A percentile compares a stretch with the other conserved stretches of the same genome.
These are phyloP conservation scores for Neonectria punicea DNA, from an alignment of 2,329 filamentous ascomycete genomes.

Conservation along the genomic window DNA sequence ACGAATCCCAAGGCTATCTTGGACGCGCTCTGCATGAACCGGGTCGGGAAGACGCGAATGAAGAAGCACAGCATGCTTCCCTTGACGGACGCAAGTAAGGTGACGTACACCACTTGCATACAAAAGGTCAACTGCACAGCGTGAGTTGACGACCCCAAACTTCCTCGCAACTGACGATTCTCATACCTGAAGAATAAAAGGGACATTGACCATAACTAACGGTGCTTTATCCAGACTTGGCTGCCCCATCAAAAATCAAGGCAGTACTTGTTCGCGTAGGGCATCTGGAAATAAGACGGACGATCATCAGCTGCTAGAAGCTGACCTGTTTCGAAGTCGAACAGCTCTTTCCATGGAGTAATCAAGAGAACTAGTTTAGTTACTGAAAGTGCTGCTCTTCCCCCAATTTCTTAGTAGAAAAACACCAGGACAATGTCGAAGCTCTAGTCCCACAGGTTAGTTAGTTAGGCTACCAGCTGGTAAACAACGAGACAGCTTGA, in stretches of 20 bases:
- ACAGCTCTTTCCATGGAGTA: not conserved
- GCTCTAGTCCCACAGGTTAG: too few species aligned
- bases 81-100: slow-evolving; percentile 40
- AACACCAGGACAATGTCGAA: not conserved
- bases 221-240: not conserved
- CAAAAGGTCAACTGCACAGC: slow-evolving; percentile 37
- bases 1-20: slow-evolving; percentile 50
- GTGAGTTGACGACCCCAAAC: not conserved
- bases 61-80: slow-evolving; percentile 44
- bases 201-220: slow-evolving; percentile 33
- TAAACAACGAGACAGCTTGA: too few species aligned
- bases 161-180: too few species aligned
- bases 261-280: not conserved
- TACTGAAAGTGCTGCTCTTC: not conserved
- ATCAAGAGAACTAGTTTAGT: not conserved
- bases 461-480: not conserved
- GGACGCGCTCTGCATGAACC: slow-evolving; percentile 41
- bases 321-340: not conserved
- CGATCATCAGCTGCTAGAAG: not conserved
- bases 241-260: not conserved
- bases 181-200: slow-evolving; percentile 41
- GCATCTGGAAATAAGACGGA: not conserved
- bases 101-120: slow-evolving; percentile 43
- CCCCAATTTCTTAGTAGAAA: not conserved
- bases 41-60: slow-evolving; percentile 42